Base-by-base conservation (phyloP, 164 flowering plant species). In the Vitis amurensis region DNA sequence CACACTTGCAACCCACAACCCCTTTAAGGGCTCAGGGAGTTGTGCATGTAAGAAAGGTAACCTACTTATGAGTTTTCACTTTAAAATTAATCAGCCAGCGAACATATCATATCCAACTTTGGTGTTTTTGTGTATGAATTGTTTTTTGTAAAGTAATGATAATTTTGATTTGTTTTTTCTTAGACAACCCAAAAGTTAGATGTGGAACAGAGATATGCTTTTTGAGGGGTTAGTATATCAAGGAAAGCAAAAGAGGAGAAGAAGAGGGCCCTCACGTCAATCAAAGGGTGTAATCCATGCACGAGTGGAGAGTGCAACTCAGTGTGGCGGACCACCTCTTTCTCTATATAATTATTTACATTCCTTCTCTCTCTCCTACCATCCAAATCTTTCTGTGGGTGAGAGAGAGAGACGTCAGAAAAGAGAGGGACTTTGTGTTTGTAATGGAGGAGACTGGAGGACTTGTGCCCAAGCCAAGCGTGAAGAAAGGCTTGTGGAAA, bases 401-500 rank as follows among this genome's bases (percentile, higher is more conserved):
- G 29, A 8, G 8, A 23, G 27, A 51, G 61, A 67, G 57, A 27
- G 69, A 71, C 5, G 44, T 37, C 44, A 37, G 44, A 37, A 37
- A 37, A 67, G 59, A 72, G 47, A 69, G 57, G 14, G 52, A 37
- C 53, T 75, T 59, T 30, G 55, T 9, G 13, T 37, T 6, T 37
- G 44, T 3, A 37, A 37, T 37, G 44, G 44, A 37, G 7, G 44
- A 37, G 44, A 37, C 44, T 37, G 0, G 7, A 37, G 44, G 44
- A 37, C 44, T 37, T 37, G 44, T 37, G 44, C 44, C 44, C 44
- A 77, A 78, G 68, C 70, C 76, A 51, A 76, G 66, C 47, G 64
- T 69, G 0, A 85, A 75, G 78, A 87, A 80, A 63, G 86, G 85
- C 16, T 78, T 85, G 68, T 87, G 91, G 91, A 82, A 79, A 31